Base-by-base conservation (phyloP, 176 grass and related monocot genomes). In the Puya raimondii region DNA sequence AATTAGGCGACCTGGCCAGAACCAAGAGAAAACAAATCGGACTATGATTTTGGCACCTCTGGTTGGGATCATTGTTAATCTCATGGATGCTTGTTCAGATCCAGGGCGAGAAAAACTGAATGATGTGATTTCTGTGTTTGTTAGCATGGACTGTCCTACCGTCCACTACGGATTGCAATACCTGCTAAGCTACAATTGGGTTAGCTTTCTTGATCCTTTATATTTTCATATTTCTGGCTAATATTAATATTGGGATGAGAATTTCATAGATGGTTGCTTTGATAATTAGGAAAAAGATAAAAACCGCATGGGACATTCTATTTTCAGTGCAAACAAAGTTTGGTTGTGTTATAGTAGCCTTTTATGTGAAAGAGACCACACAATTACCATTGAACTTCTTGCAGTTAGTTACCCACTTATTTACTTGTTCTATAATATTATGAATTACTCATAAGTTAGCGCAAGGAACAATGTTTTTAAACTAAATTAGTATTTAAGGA, bases 31-130 rank as follows among this genome's bases (percentile, higher is more conserved):
- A 84, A 82, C 86, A 74, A 95, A 87, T 58, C 79, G 84, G 47
- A 85, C 86, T 49, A 90, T 95, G 84, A 95, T 95, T 33, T 77
- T 95, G 33, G 87, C 91, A 74, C 91, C 91, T 80, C 82, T 95
- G 75, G 86, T 96, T 15, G 91, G 84, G 47, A 96, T 96, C 54
- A 96, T 96, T 67, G 70, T 89, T 23, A 90, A 79, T 71, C 76
- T 96, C 67, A 86, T 94, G 90, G 90, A 86, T 64, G 70, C 77
- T 76, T 69, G 70, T 76, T 56, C 64, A 26, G 56, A 58, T 73
- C 82, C 79, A 51, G 74, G 74, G 56, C 69, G 78, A 63, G 83
- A 72, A 72, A 82, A 79, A 18, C 66, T 87, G 74, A 90, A 81
- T 76, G 87, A 96, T 85, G 81, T 96, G 63, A 76, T 90, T 71